Percentiles rank a stretch among this genome's conserved stretches.
Conservation (phyloP, 176 grass and related monocot species). For the Carex kokanica region DNA sequence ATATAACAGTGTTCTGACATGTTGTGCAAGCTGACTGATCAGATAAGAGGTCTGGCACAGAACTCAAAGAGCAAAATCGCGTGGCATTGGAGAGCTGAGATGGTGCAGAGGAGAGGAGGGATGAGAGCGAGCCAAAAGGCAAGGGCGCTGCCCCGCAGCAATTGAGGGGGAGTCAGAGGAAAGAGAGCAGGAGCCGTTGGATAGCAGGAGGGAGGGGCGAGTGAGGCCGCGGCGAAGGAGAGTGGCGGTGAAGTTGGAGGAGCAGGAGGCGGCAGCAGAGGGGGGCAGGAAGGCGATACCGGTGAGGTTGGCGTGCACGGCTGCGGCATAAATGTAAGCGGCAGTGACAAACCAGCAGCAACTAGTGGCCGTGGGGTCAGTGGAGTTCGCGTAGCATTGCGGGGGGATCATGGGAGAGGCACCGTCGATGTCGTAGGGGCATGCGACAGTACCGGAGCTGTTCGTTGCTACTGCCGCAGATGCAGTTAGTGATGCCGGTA, state of each 20-base stretch:
- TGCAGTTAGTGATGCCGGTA: not conserved
- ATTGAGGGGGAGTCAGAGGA: constrained; percentile 19
- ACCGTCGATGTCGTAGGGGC: constrained; percentile 52
- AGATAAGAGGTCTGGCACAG: constrained; percentile 15
- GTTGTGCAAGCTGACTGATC: constrained; percentile 22
- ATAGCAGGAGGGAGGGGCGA: constrained; percentile 28
- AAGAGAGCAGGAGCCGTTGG: constrained; percentile 44
- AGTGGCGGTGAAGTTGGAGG: constrained; percentile 28
- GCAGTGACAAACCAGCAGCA: constrained; percentile 74
- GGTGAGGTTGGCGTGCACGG: constrained; percentile 39
- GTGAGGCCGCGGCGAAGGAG: constrained; percentile 40
- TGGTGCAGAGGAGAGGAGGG: constrained; percentile 28
- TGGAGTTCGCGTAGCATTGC: constrained; percentile 58
- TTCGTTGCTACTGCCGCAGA: not conserved
- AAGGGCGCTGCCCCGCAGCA: constrained; percentile 32
- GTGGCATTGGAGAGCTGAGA: constrained; percentile 40
- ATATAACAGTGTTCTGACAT: constrained; percentile 49
- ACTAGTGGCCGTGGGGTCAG: constrained; percentile 28
- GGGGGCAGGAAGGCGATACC: constrained; percentile 47
- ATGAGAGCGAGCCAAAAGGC: constrained; percentile 28
- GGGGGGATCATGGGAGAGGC: constrained; percentile 41
- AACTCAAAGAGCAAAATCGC: constrained; percentile 34
- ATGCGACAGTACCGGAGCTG: not conserved
- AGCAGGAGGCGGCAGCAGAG: constrained; percentile 25
- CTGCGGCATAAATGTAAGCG: constrained; percentile 45